Conservation (phyloP, 129 eudicot species). For the Gnaphalium uliginosum region DNA sequence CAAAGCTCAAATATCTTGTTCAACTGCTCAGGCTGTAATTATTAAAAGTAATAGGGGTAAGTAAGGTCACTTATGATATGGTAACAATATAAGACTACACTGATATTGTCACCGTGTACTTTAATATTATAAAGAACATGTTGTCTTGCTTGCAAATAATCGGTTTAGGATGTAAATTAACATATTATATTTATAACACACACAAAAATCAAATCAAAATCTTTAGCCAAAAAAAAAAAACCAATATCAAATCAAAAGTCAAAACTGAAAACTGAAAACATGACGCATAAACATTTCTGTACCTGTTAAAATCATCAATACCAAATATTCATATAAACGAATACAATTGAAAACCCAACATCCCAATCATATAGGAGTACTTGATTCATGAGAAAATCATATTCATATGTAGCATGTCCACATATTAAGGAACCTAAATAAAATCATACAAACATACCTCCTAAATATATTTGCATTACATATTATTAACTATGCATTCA, state of each 20-base stretch:
- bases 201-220: background rate
- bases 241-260: no score
- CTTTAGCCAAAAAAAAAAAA: no score
- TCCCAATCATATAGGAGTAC: background rate
- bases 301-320: background rate
- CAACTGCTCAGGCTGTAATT: constrained; percentile 77
- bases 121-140: background rate
- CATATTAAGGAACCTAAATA: background rate
- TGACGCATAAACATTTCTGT: background rate
- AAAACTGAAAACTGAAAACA: background rate
- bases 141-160: background rate
- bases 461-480: background rate
- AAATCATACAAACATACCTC: background rate
- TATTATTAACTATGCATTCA: background rate
- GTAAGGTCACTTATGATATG: background rate
- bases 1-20: constrained; percentile 80
- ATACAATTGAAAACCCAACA: background rate
- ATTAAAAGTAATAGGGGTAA: background rate
- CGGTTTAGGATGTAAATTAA: background rate
- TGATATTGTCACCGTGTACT: background rate
- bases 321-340: background rate
- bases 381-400: background rate
- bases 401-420: background rate
- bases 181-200: background rate
- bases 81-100: background rate